Evolutionary conservation across 331 rosid species (phyloP).

Genomic region (Cydonia oblonga): DNA sequence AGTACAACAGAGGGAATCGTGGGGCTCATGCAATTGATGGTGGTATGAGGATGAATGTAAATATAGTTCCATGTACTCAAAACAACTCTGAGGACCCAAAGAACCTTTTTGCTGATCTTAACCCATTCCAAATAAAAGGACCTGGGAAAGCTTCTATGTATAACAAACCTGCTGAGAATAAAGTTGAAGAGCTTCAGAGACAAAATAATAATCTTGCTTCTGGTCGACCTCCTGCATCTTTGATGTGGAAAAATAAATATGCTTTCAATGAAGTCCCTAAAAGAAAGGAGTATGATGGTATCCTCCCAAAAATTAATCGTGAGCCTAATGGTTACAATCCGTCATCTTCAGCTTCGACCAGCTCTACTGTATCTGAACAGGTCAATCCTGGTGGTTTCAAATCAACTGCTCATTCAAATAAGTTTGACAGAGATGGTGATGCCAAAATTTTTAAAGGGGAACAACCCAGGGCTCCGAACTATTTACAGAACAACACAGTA

Average conservation of each 20-base stretch:
- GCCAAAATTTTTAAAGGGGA: slow-evolving; percentile 26
- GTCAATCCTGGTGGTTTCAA: slow-evolving; percentile 29
- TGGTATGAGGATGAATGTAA: slow-evolving; percentile 57
- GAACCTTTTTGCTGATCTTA: slow-evolving; percentile 81
- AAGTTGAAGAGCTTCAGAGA: slow-evolving; percentile 47
- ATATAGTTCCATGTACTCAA: slow-evolving; percentile 70
- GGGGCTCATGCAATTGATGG: slow-evolving; percentile 59
- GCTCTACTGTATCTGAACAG: slow-evolving; percentile 41
- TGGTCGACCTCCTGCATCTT: slow-evolving; percentile 54
- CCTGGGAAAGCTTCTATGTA: slow-evolving; percentile 53
- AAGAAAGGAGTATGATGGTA: slow-evolving; percentile 37
- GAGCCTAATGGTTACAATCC: slow-evolving; percentile 52
- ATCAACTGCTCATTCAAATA: slow-evolving; percentile 28
- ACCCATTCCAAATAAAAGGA: slow-evolving; percentile 85
- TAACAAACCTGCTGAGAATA: slow-evolving; percentile 53
- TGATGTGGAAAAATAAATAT: slow-evolving; percentile 72
- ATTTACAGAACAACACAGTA: slow-evolving; percentile 16
- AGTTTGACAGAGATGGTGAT: slow-evolving; percentile 22
- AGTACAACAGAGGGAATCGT: slow-evolving; percentile 62
- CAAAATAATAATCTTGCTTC: slow-evolving; percentile 33
- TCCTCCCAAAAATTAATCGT: slow-evolving; percentile 31
- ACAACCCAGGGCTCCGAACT: slow-evolving; percentile 16
- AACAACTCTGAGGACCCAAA: slow-evolving; percentile 51
- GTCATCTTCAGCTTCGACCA: slow-evolving; percentile 45
- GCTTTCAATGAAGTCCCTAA: slow-evolving; percentile 67